Evolutionary conservation across 192 early-diverging fungal genomes (phyloP), one percentile per base, ranked within the genome.

Genomic region (Coemansia sp.): DNA sequence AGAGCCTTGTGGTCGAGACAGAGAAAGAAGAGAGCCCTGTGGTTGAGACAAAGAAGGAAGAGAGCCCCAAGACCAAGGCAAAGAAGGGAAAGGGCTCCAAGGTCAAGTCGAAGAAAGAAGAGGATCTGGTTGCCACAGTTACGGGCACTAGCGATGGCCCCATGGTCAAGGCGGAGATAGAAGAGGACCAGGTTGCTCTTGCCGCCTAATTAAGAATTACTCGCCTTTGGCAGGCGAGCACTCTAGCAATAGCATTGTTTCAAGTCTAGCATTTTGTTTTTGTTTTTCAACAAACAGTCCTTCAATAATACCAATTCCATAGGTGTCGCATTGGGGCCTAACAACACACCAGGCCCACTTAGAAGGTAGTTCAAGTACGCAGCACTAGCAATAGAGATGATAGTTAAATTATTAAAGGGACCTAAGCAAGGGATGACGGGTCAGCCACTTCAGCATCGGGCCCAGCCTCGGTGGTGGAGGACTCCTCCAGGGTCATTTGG

Each of bases 401-500:
- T 3, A 26, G 11, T 23, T 23, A 42, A 18, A n/a, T 26, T 28
- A 58, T 2, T 2, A 7, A 56, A 18, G 20, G 43, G 43, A 20
- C 5, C 18, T 45, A 45, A 20, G 43, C 43, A n/a, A 45, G 43
- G 6, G 43, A 20, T 18, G 43, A 45, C 43, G 43, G 18, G 7
- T 45, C 43, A 45, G 43, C 43, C 18, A 38, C 63, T 35, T 28
- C 33, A 7, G n/a, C 31, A 33, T n/a, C 28, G 8, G 53, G 31
- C 14, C 13, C 31, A 34, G 31, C 26, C 53, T 56, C 53, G 31
- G 31, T 56, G 18, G 53, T n/a, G 14, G 53, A 7, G 13, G 67
- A 43, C 14, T 67, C 69, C 14, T 67, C 69, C 14, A 76, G 60
- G 21, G 74, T 55, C 24, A 70, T 11, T 3, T 56, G 38, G n/a